Percentiles rank a stretch among this genome's conserved stretches.
These are phyloP conservation scores for Mortierella sp. DNA, from an alignment of 371 early-diverging fungal species.

Conservation along the genomic window DNA sequence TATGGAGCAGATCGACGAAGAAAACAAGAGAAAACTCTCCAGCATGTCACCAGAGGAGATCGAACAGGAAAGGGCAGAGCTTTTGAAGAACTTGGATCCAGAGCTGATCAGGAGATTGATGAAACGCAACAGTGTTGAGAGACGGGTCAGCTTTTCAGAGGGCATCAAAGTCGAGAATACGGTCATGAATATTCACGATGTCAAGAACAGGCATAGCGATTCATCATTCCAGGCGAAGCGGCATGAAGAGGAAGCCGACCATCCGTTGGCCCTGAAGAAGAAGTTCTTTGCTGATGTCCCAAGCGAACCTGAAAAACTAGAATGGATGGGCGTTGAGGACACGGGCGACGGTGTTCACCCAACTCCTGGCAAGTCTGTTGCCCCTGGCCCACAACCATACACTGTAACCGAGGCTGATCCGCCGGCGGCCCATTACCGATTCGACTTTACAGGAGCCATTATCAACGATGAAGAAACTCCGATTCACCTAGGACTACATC, in stretches of 20 bases:
- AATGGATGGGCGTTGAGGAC: conserved; percentile 71
- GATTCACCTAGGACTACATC: conserved; percentile 79
- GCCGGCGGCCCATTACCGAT: conserved; percentile 62
- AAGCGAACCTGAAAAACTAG: conserved; percentile 72
- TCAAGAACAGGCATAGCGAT: conserved; percentile 7
- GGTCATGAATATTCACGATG: conserved; percentile 30
- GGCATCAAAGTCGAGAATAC: conserved; percentile 34
- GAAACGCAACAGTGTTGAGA: conserved; percentile 30
- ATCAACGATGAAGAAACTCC: conserved; percentile 69
- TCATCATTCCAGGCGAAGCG: conserved; percentile 33
- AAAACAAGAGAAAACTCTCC: conserved; percentile 64
- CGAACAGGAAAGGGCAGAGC: conserved; percentile 66
- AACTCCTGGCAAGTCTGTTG: conserved; percentile 30
- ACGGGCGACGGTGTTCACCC: conserved; percentile 11
- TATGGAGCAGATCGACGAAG: conserved; percentile 60
- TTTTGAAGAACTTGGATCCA: conserved; percentile 66
- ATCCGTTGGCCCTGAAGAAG: conserved; percentile 61
- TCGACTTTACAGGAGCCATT: conserved; percentile 81
- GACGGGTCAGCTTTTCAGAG: conserved; percentile 42
- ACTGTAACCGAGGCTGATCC: conserved; percentile 38
- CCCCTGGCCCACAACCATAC: conserved; percentile 52
- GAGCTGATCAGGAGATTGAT: conserved; percentile 60
- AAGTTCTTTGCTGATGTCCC: conserved; percentile 67
- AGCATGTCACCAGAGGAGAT: conserved; percentile 73
- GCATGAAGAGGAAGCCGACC: conserved; percentile 59